Evolutionary conservation across 192 early-diverging fungal species (phyloP).

Genomic region (Gryganskiella cystojenkinii): DNA sequence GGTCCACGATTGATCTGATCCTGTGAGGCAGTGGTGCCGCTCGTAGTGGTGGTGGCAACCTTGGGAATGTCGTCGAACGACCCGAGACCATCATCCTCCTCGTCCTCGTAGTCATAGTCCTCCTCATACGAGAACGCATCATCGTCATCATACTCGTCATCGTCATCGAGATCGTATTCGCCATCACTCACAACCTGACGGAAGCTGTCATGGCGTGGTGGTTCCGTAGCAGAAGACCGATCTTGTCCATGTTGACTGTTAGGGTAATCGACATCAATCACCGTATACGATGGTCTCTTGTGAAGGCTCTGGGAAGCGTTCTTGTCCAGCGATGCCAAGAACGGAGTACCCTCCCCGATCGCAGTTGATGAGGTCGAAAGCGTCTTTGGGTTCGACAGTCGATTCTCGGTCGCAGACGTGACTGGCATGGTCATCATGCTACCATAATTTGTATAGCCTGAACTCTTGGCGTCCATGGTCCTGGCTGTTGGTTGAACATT

Average conservation of each 20-base stretch:
- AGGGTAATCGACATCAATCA: conserved; percentile 9
- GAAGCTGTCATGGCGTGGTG: conserved; percentile 24
- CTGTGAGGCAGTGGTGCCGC: no score
- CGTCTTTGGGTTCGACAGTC: conserved; percentile 16
- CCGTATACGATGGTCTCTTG: conserved; percentile 1
- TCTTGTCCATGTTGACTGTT: not conserved
- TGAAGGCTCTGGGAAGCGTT: not conserved
- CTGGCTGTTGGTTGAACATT: conserved; percentile 28
- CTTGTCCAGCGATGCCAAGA: not conserved
- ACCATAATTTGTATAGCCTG: conserved; percentile 26
- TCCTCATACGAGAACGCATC: conserved; percentile 29
- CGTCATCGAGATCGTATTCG: conserved; percentile 35
- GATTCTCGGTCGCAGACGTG: not conserved
- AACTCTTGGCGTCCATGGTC: conserved; percentile 24
- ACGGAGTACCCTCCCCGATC: conserved; percentile 7
- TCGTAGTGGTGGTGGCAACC: no score
- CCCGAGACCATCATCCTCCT: not conserved
- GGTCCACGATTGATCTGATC: conserved; percentile 2
- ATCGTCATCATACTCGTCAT: conserved; percentile 12
- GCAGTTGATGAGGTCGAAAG: conserved; percentile 34
- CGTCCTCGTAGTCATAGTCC: conserved; percentile 10
- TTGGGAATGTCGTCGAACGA: not conserved
- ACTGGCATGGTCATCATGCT: conserved; percentile 8
- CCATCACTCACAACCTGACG: conserved; percentile 53
- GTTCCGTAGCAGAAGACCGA: not conserved